Conservation (phyloP, 139 green algal genomes). For the Chlorella sp. region DNA sequence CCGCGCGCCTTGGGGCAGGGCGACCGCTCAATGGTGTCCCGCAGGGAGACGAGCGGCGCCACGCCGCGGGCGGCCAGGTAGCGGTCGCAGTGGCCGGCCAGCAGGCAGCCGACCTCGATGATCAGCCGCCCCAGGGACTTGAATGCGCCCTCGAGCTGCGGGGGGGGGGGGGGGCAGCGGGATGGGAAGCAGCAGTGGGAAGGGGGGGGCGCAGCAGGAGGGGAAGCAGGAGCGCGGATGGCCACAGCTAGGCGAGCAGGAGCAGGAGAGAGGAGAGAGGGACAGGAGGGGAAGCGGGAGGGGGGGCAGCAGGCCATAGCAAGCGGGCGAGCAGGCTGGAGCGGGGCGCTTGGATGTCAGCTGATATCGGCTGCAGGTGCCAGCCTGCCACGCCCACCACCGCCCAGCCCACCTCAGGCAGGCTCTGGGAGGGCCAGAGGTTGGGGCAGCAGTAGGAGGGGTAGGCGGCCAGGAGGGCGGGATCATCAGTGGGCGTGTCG, state of each 20-base stretch:
- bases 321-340: too few relatives aligned
- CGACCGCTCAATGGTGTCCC: conserved; percentile 33
- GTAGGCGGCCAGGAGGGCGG: conserved; percentile 29
- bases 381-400: too few relatives aligned
- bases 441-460: conserved; percentile 62
- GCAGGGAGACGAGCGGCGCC: conserved; percentile 1
- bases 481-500: conserved; percentile 29
- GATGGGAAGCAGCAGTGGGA: conserved; percentile 64
- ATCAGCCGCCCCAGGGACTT: conserved; percentile 68
- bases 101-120: conserved; percentile 48
- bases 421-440: conserved; percentile 65
- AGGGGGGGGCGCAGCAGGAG: conserved; percentile 33
- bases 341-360: too few relatives aligned
- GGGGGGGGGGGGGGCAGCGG: conserved; percentile 65
- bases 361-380: too few relatives aligned
- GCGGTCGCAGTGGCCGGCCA: conserved; percentile 55
- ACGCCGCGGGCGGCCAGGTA: conserved; percentile 2
- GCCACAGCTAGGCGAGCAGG: too few relatives aligned
- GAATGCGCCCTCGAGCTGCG: conserved; percentile 65
- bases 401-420: too few relatives aligned
- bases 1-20: conserved; percentile 40
- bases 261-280: too few relatives aligned
- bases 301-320: too few relatives aligned
- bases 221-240: background rate
- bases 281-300: too few relatives aligned